Base-by-base conservation (phyloP, 2,329 filamentous ascomycete genomes). In the Exophiala sp. region DNA sequence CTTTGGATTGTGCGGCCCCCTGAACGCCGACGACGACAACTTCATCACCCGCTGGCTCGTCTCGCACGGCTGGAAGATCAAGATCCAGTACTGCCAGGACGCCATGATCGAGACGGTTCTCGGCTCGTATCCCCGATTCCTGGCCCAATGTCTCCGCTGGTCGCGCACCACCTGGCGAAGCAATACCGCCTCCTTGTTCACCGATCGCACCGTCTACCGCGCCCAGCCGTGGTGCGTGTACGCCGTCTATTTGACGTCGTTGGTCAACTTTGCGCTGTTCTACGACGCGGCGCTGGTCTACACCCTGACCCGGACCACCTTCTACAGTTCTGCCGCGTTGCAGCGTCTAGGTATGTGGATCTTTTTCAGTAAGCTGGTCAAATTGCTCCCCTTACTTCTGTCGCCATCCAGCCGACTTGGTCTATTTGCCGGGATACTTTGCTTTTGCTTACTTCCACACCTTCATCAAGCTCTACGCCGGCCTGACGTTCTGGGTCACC, bases 21-120 rank as follows among this genome's bases (percentile, higher is more conserved):
- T 81, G 1, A 72, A 74, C 16, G 68, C 70, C 0, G 80, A 83
- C 53, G 80, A 83, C 50, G 80, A 84, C 66, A 83, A 83, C 62
- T 82, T 74, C 58, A 66, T 78, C 29, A 83, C 80, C 0, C 69
- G 80, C 9, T 78, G 72, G 53, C 68, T 75, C 4, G 71, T 78
- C 35, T 66, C 66, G 8, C 62, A 72, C 4, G 71, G 70, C n/a
- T 80, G 72, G 70, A 66, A 71, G 6, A 73, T 82, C 50, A 69
- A 71, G 39, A 24, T 74, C 43, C 79, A 84, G 60, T 72, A 74
- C 50, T 68, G 70, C 3, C 58, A 66, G 0, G 70, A 77, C 2
- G 68, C 73, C 0, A 64, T 69, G 1, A 67, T 83, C 27, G 67
- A 73, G 50, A 83, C 79, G 0, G 74, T 71, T 0, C 65, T 83